These are phyloP conservation scores for Metschnikowia dekortorum DNA, from an alignment of 805 yeast species.

Conservation along the genomic window DNA sequence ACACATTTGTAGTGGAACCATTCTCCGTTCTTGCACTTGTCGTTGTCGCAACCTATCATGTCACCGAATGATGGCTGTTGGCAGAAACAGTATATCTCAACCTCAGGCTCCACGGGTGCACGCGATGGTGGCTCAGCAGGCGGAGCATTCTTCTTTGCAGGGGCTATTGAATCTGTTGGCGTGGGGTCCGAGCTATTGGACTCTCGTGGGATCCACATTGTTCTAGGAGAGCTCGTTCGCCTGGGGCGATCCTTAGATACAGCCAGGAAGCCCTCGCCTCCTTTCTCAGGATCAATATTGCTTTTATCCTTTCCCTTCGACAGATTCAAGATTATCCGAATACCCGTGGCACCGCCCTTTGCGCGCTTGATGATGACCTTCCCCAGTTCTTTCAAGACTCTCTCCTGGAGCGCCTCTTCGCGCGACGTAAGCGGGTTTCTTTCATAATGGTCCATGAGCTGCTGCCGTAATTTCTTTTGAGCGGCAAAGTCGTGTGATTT, in stretches of 20 bases:
- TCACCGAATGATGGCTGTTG: slow-evolving; percentile 26
- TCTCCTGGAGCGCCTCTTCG: slow-evolving; percentile 32
- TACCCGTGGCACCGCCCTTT: slow-evolving; percentile 10
- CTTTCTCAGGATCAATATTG: background rate
- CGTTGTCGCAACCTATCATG: slow-evolving; percentile 29
- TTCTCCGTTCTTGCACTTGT: slow-evolving; percentile 39
- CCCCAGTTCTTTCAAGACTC: slow-evolving; percentile 13
- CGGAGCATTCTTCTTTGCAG: background rate
- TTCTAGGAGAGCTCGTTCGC: background rate
- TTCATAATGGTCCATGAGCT: slow-evolving; percentile 31
- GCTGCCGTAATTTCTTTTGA: slow-evolving; percentile 22
- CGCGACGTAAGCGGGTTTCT: slow-evolving; percentile 35
- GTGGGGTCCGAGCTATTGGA: background rate
- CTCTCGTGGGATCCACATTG: background rate
- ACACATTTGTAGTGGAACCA: slow-evolving; percentile 47
- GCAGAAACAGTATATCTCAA: slow-evolving; percentile 21
- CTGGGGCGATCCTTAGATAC: background rate
- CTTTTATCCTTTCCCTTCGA: background rate
- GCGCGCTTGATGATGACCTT: slow-evolving; percentile 11
- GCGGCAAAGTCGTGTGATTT: slow-evolving; percentile 6
- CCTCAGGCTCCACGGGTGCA: slow-evolving; percentile 8
- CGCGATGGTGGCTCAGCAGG: background rate
- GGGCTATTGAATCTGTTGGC: background rate
- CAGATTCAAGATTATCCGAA: slow-evolving; percentile 15
- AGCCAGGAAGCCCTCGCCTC: background rate